Conservation (phyloP, 1,284 basidiomycete species). For the Cutaneotrichosporon sp. region DNA sequence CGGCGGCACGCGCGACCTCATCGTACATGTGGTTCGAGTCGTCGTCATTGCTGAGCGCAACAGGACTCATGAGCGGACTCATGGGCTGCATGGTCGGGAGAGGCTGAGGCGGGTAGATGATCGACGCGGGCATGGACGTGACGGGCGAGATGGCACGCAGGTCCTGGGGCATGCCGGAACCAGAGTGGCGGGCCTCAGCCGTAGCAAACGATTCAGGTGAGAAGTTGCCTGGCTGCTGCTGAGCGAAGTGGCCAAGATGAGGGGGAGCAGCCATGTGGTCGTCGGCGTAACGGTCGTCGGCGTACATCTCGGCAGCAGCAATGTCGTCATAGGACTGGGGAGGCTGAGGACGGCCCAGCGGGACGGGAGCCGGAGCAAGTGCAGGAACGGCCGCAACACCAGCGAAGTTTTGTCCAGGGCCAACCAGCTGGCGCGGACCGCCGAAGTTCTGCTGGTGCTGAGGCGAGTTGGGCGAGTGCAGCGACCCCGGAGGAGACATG, state of each 20-base stretch:
- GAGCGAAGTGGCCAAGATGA: not conserved
- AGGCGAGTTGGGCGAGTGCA: slow-evolving; percentile 10
- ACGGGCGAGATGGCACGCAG: not conserved
- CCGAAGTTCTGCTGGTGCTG: slow-evolving; percentile 16
- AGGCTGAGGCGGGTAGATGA: slow-evolving; percentile 9
- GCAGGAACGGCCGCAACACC: slow-evolving; percentile 21
- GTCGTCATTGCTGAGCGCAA: slow-evolving; percentile 13
- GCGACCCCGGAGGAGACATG: not conserved
- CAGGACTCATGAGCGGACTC: slow-evolving; percentile 34
- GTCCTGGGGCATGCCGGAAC: not conserved
- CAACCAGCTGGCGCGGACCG: slow-evolving; percentile 40
- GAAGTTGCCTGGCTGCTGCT: slow-evolving; percentile 5
- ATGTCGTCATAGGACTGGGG: slow-evolving; percentile 39
- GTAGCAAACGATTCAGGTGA: slow-evolving; percentile 6
- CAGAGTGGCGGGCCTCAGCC: slow-evolving; percentile 2
- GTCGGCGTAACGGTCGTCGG: slow-evolving; percentile 29
- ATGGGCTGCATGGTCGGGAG: slow-evolving; percentile 41
- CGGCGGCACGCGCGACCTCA: slow-evolving; percentile 45
- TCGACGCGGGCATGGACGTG: slow-evolving; percentile 1
- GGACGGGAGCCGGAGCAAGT: slow-evolving; percentile 33
- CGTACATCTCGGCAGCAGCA: slow-evolving; percentile 35
- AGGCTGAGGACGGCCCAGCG: slow-evolving; percentile 43
- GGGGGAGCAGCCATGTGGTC: slow-evolving; percentile 16
- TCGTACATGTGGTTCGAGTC: slow-evolving; percentile 39
- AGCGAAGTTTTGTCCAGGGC: slow-evolving; percentile 27